Percentiles rank a stretch among this genome's conserved stretches.
Evolutionary conservation across 1,284 basidiomycete genomes (phyloP).

Genomic region (Sanghuangporus baumii): DNA sequence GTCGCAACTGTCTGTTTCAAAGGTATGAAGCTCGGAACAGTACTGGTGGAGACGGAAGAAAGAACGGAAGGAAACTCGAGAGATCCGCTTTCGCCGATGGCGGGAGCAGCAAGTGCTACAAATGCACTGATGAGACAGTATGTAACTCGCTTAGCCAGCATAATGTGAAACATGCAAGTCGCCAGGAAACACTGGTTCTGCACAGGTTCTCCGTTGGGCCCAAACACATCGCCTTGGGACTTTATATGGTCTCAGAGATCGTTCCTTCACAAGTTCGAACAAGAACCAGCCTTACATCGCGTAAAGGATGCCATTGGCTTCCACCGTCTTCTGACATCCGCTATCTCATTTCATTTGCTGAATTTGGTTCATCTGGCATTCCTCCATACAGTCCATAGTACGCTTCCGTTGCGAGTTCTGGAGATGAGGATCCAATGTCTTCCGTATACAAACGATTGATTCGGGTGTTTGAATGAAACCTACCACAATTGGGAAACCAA

Average conservation of each 20-base stretch:
- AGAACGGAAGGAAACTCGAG: neutral
- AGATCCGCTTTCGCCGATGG: neutral
- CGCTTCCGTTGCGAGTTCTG: neutral
- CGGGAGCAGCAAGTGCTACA: conserved; percentile 3
- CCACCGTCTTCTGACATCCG: neutral
- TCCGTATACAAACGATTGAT: neutral
- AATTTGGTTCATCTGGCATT: neutral
- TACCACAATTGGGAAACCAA: neutral
- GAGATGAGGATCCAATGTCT: neutral
- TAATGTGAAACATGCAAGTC: neutral
- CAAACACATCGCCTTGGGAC: neutral
- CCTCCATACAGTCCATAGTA: neutral
- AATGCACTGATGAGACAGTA: conserved; percentile 3
- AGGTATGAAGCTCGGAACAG: too few species aligned
- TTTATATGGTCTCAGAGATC: neutral
- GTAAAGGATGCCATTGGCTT: neutral
- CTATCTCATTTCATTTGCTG: neutral
- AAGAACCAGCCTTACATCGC: neutral
- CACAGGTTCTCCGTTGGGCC: neutral
- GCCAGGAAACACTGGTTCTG: neutral
- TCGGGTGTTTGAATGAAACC: neutral
- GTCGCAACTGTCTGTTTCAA: conserved; percentile 35
- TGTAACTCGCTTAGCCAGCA: conserved; percentile 2
- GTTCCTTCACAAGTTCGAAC: neutral
- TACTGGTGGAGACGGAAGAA: neutral